phyloP scores from a whole-genome alignment of 495 filamentous ascomycete species.

The Hypomontagnella monticulosa region DNA sequence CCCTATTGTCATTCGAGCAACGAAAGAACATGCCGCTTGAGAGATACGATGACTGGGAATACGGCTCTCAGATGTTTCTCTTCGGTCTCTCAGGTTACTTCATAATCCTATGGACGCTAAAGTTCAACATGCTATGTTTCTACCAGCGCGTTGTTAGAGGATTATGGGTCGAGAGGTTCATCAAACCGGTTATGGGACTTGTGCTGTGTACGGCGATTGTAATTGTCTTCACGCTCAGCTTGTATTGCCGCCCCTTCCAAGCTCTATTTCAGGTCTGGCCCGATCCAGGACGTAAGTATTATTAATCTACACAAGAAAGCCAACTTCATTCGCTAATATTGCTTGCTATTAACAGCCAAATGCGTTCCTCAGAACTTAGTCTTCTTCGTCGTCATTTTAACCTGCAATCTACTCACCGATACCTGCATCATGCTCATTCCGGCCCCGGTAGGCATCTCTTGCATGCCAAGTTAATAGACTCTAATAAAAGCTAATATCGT shows the following conservation, averaged over 20 bases:
- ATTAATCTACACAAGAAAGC: neutral
- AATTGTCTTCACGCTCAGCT: constrained; percentile 22
- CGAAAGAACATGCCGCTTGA: constrained; percentile 23
- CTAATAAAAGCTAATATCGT: neutral
- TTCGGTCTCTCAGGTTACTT: constrained; percentile 26
- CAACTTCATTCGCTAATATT: neutral
- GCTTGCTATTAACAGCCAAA: neutral
- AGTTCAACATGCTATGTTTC: constrained; percentile 33
- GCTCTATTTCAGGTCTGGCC: constrained; percentile 30
- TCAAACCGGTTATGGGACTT: constrained; percentile 27
- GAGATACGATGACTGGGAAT: constrained; percentile 27
- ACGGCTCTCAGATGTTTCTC: constrained; percentile 34
- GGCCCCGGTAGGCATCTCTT: constrained; percentile 1
- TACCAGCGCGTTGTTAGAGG: constrained; percentile 25
- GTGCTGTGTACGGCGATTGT: constrained; percentile 1
- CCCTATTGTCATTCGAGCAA: constrained; percentile 10
- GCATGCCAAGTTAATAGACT: neutral
- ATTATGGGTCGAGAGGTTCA: constrained; percentile 27
- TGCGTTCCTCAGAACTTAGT: constrained; percentile 20
- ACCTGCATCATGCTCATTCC: constrained; percentile 27
- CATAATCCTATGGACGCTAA: constrained; percentile 27
- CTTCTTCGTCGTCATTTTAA: constrained; percentile 22
- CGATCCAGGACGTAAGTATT: constrained; percentile 30
- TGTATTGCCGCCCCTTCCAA: constrained; percentile 27
- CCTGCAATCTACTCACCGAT: constrained; percentile 19